Conservation (phyloP, 352 stramenopile genomes). For the Pythium periplocum region DNA sequence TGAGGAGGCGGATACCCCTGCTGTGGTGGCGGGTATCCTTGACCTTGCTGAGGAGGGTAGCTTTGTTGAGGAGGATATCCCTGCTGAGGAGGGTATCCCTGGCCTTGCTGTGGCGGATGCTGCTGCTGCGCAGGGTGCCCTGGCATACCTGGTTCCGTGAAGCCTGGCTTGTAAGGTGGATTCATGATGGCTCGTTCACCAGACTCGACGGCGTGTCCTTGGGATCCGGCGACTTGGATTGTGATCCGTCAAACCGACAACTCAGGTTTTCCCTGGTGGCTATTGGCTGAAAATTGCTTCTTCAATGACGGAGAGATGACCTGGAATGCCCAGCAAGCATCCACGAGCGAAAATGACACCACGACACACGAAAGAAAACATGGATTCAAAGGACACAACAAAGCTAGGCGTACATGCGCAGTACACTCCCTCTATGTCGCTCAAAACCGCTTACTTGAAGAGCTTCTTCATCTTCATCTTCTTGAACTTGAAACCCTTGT, state of each 20-base stretch:
- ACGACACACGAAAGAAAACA: neutral
- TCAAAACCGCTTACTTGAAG: conserved; percentile 14
- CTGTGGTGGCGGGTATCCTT: conserved; percentile 12
- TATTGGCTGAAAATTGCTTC: too few species aligned
- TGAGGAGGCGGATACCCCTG: conserved; percentile 29
- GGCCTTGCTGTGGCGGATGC: neutral
- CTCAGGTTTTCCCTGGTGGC: too few species aligned
- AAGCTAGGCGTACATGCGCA: neutral
- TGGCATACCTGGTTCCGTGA: conserved; percentile 7
- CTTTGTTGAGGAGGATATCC: too few species aligned
- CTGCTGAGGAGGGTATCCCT: conserved; percentile 18
- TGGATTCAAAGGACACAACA: neutral
- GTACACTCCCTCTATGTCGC: neutral
- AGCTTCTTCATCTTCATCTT: conserved; percentile 26
- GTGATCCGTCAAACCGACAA: too few species aligned
- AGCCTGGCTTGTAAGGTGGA: conserved; percentile 16
- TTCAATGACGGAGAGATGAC: too few species aligned
- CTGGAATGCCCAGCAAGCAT: too few species aligned
- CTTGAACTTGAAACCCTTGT: conserved; percentile 11
- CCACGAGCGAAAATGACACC: too few species aligned
- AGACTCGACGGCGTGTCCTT: neutral
- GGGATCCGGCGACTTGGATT: too few species aligned
- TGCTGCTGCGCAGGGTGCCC: neutral
- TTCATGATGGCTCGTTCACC: conserved; percentile 10
- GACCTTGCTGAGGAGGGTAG: conserved; percentile 12